Base-by-base conservation (phyloP, 1,284 basidiomycete species). In the Phylloporus gajari region DNA sequence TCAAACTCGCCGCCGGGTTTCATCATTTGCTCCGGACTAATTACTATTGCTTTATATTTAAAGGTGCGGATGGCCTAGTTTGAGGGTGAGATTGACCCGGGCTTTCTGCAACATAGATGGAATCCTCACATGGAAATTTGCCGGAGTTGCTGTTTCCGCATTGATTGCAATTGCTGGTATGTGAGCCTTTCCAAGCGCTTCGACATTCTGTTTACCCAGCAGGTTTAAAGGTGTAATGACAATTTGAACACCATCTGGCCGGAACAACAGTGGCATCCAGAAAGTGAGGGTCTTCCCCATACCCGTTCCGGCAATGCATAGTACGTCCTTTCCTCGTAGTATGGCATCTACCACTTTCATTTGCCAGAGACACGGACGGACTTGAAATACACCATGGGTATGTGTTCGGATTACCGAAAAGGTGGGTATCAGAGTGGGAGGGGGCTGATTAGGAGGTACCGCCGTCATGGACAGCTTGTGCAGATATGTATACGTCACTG, bases 1-100 rank as follows among this genome's bases (percentile, higher is more conserved):
- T 75, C 56, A 13, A 75, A 69, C 3, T 59, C 69, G 4, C 68
- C 69, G 23, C 53, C 32, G 2, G 48, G 46, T 19, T 73, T 75
- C 74, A 73, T 75, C 2, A 71, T 35, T n/a, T 75, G 71, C 42
- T 75, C 46, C 0, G 67, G 69, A 23, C 73, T 75, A 46, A 74
- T 32, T 2, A 74, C 32, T 2, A 75, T 69, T 17, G 27, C 56
- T 35, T n/a, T 21, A 35, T 59, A 59, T 59, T 17, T 9, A 48
- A 9, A 25, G 25, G 48, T 23, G 21, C 21, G 21, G 48, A 48
- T 48, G 25, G 48, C 48, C 48, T 48, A 15, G 25, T 25, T 25
- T 15, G 15, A 23, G 12, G 25, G 19, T 48, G 48, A 48, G 48
- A 23, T 48, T 25, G 25, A 25, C 23, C 12, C 48, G 17, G 48